Evolutionary conservation across 2,329 filamentous ascomycete species (phyloP).

Genomic region (Cytospora chrysosperma): DNA sequence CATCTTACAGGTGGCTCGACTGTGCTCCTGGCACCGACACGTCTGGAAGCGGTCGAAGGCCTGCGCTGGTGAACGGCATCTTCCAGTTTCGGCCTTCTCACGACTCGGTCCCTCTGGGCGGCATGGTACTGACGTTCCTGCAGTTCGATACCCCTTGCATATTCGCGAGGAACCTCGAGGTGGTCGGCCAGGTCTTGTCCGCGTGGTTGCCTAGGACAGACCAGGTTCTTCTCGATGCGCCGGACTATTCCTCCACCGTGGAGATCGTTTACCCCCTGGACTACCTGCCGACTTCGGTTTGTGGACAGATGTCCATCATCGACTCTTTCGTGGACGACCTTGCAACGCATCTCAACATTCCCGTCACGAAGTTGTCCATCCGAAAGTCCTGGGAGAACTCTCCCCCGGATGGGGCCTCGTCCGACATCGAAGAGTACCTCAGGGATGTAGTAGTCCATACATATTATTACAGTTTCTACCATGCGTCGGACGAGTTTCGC

Average conservation of each 20-base stretch:
- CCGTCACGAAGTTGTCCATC: not conserved
- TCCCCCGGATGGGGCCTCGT: not conserved
- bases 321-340: constrained; percentile 5
- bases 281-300: not conserved
- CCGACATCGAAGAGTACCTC: constrained; percentile 4
- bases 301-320: not conserved
- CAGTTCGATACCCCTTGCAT: constrained; percentile 7
- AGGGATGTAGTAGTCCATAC: constrained; percentile 7
- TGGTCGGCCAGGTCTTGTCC: not conserved
- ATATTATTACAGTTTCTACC: constrained; percentile 7
- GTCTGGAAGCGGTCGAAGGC: constrained; percentile 1
- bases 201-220: not conserved
- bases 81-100: constrained; percentile 12
- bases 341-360: not conserved
- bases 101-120: not conserved
- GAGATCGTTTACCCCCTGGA: constrained; percentile 5
- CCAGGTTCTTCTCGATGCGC: no score
- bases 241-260: not conserved
- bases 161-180: not conserved
- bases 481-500: not conserved
- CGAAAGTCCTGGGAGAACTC: not conserved
- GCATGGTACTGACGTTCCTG: not conserved
- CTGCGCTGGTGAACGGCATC: not conserved
- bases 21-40: constrained; percentile 16
- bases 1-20: constrained; percentile 35